A percentile compares a stretch with the other conserved stretches of the same genome.
Conservation (phyloP, 2,329 filamentous ascomycete genomes). For the Paraphoma sp. region DNA sequence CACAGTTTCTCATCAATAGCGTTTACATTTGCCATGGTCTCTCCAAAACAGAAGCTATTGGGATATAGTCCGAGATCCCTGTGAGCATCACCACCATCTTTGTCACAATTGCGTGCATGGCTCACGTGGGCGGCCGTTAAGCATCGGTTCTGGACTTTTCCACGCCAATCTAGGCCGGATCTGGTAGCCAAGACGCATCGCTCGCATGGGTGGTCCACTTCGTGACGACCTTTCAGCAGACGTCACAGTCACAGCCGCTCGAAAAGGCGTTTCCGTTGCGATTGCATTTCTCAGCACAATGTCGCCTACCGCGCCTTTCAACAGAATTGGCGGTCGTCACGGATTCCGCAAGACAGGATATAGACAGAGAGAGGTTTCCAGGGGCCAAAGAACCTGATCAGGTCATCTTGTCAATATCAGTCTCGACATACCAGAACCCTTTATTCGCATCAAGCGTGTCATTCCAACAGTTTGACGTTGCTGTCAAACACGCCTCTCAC, state of each 20-base stretch:
- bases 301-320: slow-evolving; percentile 10
- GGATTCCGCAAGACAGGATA: slow-evolving; percentile 13
- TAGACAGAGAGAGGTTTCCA: slow-evolving; percentile 15
- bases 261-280: slow-evolving; percentile 3
- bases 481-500: not conserved
- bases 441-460: not conserved
- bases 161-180: slow-evolving; percentile 10
- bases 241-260: slow-evolving; percentile 25
- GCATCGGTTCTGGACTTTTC: slow-evolving; percentile 3
- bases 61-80: not conserved
- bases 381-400: not conserved
- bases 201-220: slow-evolving; percentile 23
- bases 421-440: not conserved
- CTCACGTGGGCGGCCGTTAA: slow-evolving; percentile 3
- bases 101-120: slow-evolving; percentile 7
- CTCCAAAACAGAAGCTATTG: not conserved
- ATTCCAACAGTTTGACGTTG: not conserved
- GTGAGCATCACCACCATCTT: not conserved
- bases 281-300: slow-evolving; percentile 27
- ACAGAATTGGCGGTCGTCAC: slow-evolving; percentile 14
- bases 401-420: not conserved
- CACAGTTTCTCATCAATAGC: too few relatives aligned
- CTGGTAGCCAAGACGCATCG: slow-evolving; percentile 34
- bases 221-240: slow-evolving; percentile 18
- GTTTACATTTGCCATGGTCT: not conserved